These are phyloP conservation scores for Diutina siamensis DNA, from an alignment of 1,139 yeast genomes.

Conservation along the genomic window DNA sequence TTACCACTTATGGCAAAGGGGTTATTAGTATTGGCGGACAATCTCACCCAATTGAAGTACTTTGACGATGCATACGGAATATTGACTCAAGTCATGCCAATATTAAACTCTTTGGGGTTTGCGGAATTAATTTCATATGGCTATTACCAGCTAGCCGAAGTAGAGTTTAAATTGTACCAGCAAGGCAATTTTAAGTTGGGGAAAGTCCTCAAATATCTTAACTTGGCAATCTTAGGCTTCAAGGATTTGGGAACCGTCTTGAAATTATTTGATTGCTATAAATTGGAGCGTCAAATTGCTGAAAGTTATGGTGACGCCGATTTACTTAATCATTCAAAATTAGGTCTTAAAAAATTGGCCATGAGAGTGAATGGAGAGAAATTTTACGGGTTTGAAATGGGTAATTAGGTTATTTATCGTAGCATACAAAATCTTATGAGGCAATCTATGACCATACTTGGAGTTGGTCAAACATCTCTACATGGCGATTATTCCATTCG, in stretches of 20 bases:
- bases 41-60: slow-evolving; percentile 24
- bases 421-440: background rate
- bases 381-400: background rate
- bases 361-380: background rate
- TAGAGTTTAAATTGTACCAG: background rate
- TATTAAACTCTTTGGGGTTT: background rate
- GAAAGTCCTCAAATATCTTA: slow-evolving; percentile 21
- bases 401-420: background rate
- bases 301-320: slow-evolving; percentile 5
- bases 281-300: slow-evolving; percentile 25
- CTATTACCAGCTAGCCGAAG: background rate
- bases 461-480: slow-evolving; percentile 1
- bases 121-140: background rate
- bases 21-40: slow-evolving; percentile 23
- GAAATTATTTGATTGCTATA: slow-evolving; percentile 21
- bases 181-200: background rate
- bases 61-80: slow-evolving; percentile 18
- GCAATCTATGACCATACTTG: background rate
- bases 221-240: slow-evolving; percentile 33
- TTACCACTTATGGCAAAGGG: slow-evolving; percentile 29
- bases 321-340: background rate
- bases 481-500: background rate
- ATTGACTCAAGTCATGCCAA: background rate
- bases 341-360: background rate
- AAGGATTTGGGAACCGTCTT: slow-evolving; percentile 19